Evolutionary conservation across 1,284 basidiomycete species (phyloP).

Genomic region (Xerocomus amazonicus): DNA sequence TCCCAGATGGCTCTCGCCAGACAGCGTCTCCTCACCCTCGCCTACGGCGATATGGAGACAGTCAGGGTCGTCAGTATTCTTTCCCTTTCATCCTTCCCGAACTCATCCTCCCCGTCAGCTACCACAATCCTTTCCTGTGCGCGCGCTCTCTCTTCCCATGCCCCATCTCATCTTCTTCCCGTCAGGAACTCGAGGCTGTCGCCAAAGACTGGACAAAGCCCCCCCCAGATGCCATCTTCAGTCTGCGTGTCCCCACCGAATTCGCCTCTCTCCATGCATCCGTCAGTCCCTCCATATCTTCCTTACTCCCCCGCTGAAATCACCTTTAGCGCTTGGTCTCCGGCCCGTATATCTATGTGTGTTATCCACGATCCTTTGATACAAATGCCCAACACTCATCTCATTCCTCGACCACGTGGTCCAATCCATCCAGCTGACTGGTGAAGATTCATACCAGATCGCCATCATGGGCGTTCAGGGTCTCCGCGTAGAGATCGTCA

Average conservation of each 20-base stretch:
- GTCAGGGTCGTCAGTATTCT: conserved; percentile 56
- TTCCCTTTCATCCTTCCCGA: conserved; percentile 4
- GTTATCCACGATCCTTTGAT: conserved; percentile 25
- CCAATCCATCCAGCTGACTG: conserved; percentile 51
- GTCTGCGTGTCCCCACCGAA: conserved; percentile 75
- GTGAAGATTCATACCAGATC: conserved; percentile 81
- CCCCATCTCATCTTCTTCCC: neutral
- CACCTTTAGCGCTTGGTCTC: conserved; percentile 61
- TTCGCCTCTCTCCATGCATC: conserved; percentile 76
- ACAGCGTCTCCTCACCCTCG: conserved; percentile 72
- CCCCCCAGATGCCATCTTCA: conserved; percentile 68
- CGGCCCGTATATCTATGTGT: conserved; percentile 74
- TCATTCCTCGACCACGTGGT: conserved; percentile 19
- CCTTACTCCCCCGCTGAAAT: conserved; percentile 12
- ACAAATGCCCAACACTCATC: conserved; percentile 17
- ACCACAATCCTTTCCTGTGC: conserved; percentile 57
- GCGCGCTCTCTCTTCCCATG: conserved; percentile 15
- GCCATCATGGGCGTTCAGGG: conserved; percentile 74
- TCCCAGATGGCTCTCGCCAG: conserved; percentile 60
- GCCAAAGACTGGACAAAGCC: conserved; percentile 83
- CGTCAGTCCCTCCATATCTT: conserved; percentile 40
- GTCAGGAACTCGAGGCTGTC: conserved; percentile 70
- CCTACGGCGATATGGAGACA: conserved; percentile 81
- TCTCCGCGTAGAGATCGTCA: conserved; percentile 75
- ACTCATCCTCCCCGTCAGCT: conserved; percentile 40